Evolutionary conservation across 1,284 basidiomycete species (phyloP).

Genomic region (Sanghuangporus weigelae): DNA sequence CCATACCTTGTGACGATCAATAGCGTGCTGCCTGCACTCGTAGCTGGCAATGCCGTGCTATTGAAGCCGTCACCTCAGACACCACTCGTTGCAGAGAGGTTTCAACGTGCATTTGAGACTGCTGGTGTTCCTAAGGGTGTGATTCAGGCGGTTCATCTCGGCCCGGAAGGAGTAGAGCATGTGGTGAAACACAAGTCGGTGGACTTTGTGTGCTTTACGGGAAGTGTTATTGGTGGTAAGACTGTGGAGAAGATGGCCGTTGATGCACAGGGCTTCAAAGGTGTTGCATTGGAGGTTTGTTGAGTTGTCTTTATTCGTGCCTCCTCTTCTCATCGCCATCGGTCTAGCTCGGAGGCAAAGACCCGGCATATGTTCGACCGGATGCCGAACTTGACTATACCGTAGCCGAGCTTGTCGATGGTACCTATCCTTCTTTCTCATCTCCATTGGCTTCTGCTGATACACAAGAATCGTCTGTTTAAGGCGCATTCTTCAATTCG

Average conservation of each 20-base stretch:
- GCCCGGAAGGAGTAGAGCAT: constrained; percentile 57
- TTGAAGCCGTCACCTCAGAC: constrained; percentile 96
- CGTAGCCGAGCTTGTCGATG: constrained; percentile 85
- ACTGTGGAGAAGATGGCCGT: constrained; percentile 60
- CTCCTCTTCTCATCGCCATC: not conserved
- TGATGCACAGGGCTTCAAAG: constrained; percentile 69
- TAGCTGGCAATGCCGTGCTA: constrained; percentile 85
- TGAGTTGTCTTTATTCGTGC: not conserved
- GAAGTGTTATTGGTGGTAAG: constrained; percentile 69
- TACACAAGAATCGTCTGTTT: not conserved
- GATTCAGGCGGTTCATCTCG: constrained; percentile 78
- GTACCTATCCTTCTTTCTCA: constrained; percentile 31
- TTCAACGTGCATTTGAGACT: constrained; percentile 59
- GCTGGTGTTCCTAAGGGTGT: constrained; percentile 78
- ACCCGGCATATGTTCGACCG: constrained; percentile 87
- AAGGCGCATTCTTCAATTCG: constrained; percentile 91
- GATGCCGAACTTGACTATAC: constrained; percentile 87
- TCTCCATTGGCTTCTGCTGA: not conserved
- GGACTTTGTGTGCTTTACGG: constrained; percentile 87
- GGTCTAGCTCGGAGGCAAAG: constrained; percentile 87
- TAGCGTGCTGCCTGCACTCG: constrained; percentile 82
- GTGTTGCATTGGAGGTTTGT: constrained; percentile 66
- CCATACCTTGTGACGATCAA: constrained; percentile 90
- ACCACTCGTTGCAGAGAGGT: constrained; percentile 80
- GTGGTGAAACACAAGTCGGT: constrained; percentile 66